Percentiles rank a stretch among this genome's conserved stretches.
phyloP scores from a whole-genome alignment of 169 alveolate species.

The Cryptosporidium baileyi region DNA sequence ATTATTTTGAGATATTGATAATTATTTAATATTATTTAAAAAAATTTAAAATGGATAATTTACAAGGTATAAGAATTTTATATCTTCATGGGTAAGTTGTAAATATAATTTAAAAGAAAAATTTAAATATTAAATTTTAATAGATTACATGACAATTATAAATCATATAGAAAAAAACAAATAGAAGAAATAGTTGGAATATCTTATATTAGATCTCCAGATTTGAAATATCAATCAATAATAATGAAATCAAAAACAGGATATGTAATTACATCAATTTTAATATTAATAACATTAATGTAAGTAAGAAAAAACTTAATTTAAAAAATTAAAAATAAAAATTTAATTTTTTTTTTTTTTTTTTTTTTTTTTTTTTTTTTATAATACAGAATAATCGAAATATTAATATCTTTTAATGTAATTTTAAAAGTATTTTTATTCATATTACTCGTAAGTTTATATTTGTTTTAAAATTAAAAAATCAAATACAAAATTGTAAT shows the following conservation, averaged over 20 bases:
- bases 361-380: neutral
- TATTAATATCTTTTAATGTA: constrained; percentile 8
- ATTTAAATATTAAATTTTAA: neutral
- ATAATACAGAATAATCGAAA: constrained; percentile 10
- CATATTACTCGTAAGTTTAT: constrained; percentile 27
- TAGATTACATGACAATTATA: constrained; percentile 40
- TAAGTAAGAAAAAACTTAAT: neutral
- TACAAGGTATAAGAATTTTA: constrained; percentile 15
- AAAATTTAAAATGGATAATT: neutral
- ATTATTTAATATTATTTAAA: neutral
- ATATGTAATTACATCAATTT: constrained; percentile 2
- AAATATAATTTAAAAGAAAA: neutral
- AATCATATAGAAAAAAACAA: constrained; percentile 51
- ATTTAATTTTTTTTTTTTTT: neutral
- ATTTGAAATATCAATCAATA: constrained; percentile 5
- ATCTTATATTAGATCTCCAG: constrained; percentile 55
- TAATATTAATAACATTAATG: constrained; percentile 38
- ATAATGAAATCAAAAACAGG: constrained; percentile 38
- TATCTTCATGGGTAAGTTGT: constrained; percentile 64
- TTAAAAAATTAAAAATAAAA: neutral
- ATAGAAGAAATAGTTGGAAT: constrained; percentile 66
- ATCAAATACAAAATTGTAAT: neutral
- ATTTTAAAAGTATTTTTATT: constrained; percentile 15
- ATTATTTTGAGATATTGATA: no score
- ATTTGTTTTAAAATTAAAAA: neutral